A percentile compares a stretch with the other conserved stretches of the same genome.
phyloP scores from a whole-genome alignment of 2,329 filamentous ascomycete genomes.

The Nothophaeocryptopus gaeumannii region DNA sequence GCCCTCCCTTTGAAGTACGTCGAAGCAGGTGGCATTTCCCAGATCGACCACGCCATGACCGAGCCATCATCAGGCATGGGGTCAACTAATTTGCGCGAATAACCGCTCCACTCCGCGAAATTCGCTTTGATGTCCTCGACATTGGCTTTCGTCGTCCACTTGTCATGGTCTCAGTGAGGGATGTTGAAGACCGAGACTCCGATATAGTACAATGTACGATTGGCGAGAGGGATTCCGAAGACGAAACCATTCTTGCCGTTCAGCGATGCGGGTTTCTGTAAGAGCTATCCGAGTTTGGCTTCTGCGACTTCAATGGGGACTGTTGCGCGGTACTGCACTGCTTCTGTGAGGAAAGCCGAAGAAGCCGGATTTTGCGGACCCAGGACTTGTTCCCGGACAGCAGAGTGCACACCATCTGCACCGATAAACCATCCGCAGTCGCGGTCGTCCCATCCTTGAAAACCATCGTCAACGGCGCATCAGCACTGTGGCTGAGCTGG shows the following conservation, averaged over 20 bases:
- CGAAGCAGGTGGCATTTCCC: slow-evolving; percentile 39
- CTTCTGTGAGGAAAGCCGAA: slow-evolving; percentile 52
- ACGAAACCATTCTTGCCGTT: slow-evolving; percentile 17
- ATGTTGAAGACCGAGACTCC: slow-evolving; percentile 54
- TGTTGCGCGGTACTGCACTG: slow-evolving; percentile 60
- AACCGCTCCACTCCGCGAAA: slow-evolving; percentile 23
- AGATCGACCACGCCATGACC: slow-evolving; percentile 36
- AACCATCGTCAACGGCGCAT: slow-evolving; percentile 30
- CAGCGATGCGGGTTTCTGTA: slow-evolving; percentile 47
- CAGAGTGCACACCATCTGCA: slow-evolving; percentile 50
- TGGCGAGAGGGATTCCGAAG: slow-evolving; percentile 54
- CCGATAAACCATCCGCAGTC: slow-evolving; percentile 39
- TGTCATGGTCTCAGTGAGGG: slow-evolving; percentile 35
- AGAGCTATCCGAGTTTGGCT: slow-evolving; percentile 37
- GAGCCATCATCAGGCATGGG: slow-evolving; percentile 10
- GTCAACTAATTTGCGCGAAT: slow-evolving; percentile 13
- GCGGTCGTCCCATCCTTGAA: slow-evolving; percentile 40
- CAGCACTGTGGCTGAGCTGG: neutral
- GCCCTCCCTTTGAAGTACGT: slow-evolving; percentile 38
- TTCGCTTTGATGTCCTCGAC: slow-evolving; percentile 3
- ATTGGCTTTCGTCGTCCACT: slow-evolving; percentile 32
- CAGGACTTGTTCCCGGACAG: slow-evolving; percentile 44
- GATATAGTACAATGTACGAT: slow-evolving; percentile 44
- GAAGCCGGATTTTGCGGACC: slow-evolving; percentile 40
- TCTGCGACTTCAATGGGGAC: slow-evolving; percentile 50